Base-by-base conservation (phyloP, 257 asterid species). In the Asclepias syriaca region DNA sequence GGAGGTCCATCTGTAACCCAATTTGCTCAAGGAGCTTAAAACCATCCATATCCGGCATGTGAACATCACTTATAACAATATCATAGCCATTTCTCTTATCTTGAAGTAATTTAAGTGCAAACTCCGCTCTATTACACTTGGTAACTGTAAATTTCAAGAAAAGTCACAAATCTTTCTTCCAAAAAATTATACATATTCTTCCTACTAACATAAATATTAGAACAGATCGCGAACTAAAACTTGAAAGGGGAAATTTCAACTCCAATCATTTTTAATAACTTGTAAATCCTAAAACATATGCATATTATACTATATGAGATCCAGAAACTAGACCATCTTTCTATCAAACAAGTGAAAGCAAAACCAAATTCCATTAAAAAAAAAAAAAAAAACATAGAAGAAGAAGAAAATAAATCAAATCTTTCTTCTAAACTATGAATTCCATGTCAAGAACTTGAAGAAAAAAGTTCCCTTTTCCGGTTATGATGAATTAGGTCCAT, bases 41-140 rank as follows among this genome's bases (percentile, higher is more conserved):
- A 54, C 99, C 99, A 78, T 95, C 97, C 92, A 95, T 90, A 71
- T 92, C 98, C 0, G 99, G 99, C 98, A 95, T 95, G 68, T 92
- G 98, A 12, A 95, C 99, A 69, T 95, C 98, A 71, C 99, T 95
- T 73, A 95, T 85, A 58, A 95, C 99, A 74, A 95, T 68, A 48
- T 95, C 96, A 34, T 74, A 95, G 13, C 92, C 97, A 63, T 87
- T 84, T 68, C 46, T 89, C 83, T 92, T 87, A 16, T 86, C 93
- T 72, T 98, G 80, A 14, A 95, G 96, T 27, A 71, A 73, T 16
- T 82, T 72, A 75, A 95, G 79, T 2, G 98, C 99, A 72, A 68
- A 39, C 80, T 92, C 98, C n/a, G 98, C 99, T 79, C 90, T 83
- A 74, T 83, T 87, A 77, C 95, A 85, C 16, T 79, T 86, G 16